These are phyloP conservation scores for Serpula lacrymans DNA, from an alignment of 768 basidiomycete species.

Conservation along the genomic window DNA sequence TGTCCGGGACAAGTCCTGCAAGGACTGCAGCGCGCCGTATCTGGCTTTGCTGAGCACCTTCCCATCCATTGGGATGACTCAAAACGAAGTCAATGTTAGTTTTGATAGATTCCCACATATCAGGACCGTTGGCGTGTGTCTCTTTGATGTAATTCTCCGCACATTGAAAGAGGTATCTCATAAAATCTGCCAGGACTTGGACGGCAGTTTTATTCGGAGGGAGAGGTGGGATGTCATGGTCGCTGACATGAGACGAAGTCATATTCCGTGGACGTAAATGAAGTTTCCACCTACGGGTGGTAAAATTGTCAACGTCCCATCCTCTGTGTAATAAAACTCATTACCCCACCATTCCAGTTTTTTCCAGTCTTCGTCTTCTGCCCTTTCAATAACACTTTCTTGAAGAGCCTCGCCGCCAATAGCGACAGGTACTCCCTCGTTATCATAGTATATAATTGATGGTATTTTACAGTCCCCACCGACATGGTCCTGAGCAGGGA, in stretches of 20 bases:
- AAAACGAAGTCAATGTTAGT: conserved; percentile 42
- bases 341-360: conserved; percentile 27
- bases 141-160: conserved; percentile 43
- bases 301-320: conserved; percentile 6
- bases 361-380: conserved; percentile 33
- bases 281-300: conserved; percentile 30
- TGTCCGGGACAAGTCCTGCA: conserved; percentile 38
- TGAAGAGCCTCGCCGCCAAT: conserved; percentile 44
- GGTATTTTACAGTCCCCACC: conserved; percentile 50
- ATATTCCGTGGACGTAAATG: conserved; percentile 27
- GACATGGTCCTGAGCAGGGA: conserved; percentile 43
- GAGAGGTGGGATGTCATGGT: conserved; percentile 37
- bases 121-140: conserved; percentile 38
- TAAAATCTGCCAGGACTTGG: conserved; percentile 47
- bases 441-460: conserved; percentile 45
- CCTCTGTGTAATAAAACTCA: not conserved
- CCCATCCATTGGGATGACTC: conserved; percentile 49
- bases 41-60: conserved; percentile 39
- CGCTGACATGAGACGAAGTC: conserved; percentile 18
- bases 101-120: conserved; percentile 40
- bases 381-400: conserved; percentile 34
- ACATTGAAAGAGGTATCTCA: conserved; percentile 43
- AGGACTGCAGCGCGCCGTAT: conserved; percentile 42
- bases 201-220: conserved; percentile 40
- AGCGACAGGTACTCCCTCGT: conserved; percentile 34